Conservation (phyloP, 2,329 filamentous ascomycete genomes). For the Diplodia sapinea region DNA sequence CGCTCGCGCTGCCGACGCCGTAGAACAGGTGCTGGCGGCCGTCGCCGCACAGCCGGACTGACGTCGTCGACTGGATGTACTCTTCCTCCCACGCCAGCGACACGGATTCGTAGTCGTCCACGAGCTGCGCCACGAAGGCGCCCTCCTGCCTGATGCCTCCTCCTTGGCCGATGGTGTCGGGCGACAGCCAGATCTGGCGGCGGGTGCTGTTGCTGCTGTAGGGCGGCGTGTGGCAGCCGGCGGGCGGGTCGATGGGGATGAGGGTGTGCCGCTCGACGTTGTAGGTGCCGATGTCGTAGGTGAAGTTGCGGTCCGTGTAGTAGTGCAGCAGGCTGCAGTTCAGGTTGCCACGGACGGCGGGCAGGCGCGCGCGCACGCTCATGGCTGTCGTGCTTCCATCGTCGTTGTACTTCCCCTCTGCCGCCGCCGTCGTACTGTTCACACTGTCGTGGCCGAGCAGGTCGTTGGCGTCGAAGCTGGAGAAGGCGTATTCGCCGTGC, state of each 20-base stretch:
- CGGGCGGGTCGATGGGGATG: not conserved
- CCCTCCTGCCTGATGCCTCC: not conserved
- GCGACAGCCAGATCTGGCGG: not conserved
- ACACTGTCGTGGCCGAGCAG: not conserved
- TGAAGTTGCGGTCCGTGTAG: not conserved
- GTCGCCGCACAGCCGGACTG: not conserved
- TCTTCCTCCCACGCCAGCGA: not conserved
- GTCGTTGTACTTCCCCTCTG: not conserved
- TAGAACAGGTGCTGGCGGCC: not conserved
- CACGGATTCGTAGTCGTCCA: not conserved
- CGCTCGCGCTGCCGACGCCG: not conserved
- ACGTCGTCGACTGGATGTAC: not conserved
- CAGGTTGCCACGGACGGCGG: not conserved
- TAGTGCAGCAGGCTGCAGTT: not conserved
- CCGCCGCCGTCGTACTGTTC: no score
- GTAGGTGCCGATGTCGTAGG: not conserved
- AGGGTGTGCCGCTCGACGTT: not conserved
- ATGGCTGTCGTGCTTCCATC: not conserved
- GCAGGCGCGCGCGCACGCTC: not conserved
- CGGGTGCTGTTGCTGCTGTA: not conserved
- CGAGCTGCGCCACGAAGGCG: not conserved
- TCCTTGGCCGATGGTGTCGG: not conserved
- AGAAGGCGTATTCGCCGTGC: not conserved
- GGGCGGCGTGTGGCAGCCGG: not conserved
- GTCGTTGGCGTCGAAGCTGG: not conserved